Evolutionary conservation across 768 basidiomycete species (phyloP), one percentile per base, ranked within the genome.

Genomic region (Mycena pura): DNA sequence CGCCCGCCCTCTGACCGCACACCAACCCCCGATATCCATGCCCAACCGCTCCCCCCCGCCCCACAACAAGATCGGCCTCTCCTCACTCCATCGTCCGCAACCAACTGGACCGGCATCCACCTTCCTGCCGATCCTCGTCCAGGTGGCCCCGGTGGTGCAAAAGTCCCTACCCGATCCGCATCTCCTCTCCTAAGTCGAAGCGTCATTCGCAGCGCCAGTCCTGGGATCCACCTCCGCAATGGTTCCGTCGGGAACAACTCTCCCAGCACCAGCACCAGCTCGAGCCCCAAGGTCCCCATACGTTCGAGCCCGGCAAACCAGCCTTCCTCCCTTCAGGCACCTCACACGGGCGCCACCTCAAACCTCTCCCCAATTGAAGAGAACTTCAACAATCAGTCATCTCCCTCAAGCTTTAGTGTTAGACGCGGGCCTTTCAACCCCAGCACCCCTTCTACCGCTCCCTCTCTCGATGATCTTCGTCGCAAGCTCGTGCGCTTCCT

Each of bases 401-500:
- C 86, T 7, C 86, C 84, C 0, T 84, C 84, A 24, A 80, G 73
- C 24, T 89, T 86, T 68, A 74, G 81, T 4, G 85, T 86, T 39
- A 86, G 87, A 0, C 82, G 84, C 21, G 88, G 87, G 31, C 84
- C 88, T 0, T 89, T 87, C 68, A 78, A 79, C 47, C 75, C 82
- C 3, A 73, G 61, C 49, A 77, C 77, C 2, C 79, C 84, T 0
- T 77, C 81, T 6, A 71, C 75, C 38, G 74, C 80, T 5, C 78
- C 84, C 22, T 87, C 89, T 0, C 76, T 92, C 17, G 92, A 95
- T 46, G 93, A 96, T 62, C 78, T 96, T 53, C 83, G 91, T 45
- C 82, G 89, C 56, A 94, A 92, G 73, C 78, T 93, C 21, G 89
- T 99, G 69, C 98, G 95, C 72, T 97, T 99, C 71, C 80, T 84